phyloP scores from a whole-genome alignment of 768 basidiomycete species.

The Chalciporus piperatus region DNA sequence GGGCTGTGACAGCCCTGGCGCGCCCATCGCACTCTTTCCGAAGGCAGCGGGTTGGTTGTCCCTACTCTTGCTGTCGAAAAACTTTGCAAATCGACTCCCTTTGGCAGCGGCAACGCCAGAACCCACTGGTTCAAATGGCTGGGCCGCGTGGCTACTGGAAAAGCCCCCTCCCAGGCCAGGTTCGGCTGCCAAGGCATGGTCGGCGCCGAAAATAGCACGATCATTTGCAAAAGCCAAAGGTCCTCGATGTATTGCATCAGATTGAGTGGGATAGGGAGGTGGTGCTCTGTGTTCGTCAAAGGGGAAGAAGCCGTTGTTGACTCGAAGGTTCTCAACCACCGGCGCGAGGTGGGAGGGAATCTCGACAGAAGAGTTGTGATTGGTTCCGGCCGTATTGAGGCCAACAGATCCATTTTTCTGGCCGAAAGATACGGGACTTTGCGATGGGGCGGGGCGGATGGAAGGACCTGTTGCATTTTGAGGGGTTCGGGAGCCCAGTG shows the following conservation, averaged over 20 bases:
- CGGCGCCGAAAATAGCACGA: slow-evolving; percentile 21
- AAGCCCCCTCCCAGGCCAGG: slow-evolving; percentile 13
- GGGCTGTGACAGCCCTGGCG: slow-evolving; percentile 46
- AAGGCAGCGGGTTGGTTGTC: slow-evolving; percentile 35
- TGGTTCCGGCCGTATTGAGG: slow-evolving; percentile 8
- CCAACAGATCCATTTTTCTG: slow-evolving; percentile 22
- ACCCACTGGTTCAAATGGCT: slow-evolving; percentile 31
- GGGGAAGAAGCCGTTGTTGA: slow-evolving; percentile 46
- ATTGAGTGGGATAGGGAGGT: slow-evolving; percentile 3
- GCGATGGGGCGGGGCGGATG: slow-evolving; percentile 19
- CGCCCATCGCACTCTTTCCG: slow-evolving; percentile 39
- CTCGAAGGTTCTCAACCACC: slow-evolving; percentile 11
- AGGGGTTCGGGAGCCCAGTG: slow-evolving; percentile 31
- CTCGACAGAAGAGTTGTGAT: slow-evolving; percentile 15
- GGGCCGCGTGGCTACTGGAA: slow-evolving; percentile 13
- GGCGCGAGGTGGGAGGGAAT: slow-evolving; percentile 11
- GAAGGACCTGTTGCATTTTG: slow-evolving; percentile 19
- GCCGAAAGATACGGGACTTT: slow-evolving; percentile 20
- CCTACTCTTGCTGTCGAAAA: slow-evolving; percentile 72
- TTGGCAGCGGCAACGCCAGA: slow-evolving; percentile 54
- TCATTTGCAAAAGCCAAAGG: slow-evolving; percentile 17
- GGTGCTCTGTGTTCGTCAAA: slow-evolving; percentile 46
- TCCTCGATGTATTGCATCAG: slow-evolving; percentile 22
- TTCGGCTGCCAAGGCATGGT: slow-evolving; percentile 20
- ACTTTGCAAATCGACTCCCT: slow-evolving; percentile 85